Percentiles rank a stretch among this genome's conserved stretches.
These are phyloP conservation scores for Scedosporium apiospermum DNA, from an alignment of 2,329 filamentous ascomycete genomes.

Conservation along the genomic window DNA sequence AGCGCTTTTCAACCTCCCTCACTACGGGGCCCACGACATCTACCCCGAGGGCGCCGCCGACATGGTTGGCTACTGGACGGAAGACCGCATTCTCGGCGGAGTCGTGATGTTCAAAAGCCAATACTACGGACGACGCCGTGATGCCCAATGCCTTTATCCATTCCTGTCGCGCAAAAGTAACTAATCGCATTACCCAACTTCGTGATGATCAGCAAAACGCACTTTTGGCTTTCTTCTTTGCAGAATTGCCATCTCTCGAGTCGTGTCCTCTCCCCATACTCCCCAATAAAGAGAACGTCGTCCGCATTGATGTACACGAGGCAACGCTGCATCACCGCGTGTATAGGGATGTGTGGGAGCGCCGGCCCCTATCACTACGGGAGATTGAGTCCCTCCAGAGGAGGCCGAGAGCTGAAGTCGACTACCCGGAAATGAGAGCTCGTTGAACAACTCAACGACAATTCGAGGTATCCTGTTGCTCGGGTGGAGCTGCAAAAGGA, in stretches of 20 bases:
- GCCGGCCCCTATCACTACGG: neutral
- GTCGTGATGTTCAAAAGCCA: conserved; percentile 17
- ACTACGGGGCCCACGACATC: conserved; percentile 16
- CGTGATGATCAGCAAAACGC: neutral
- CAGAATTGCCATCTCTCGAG: neutral
- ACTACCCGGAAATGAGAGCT: neutral
- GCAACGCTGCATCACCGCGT: neutral
- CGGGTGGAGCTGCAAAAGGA: too few species aligned
- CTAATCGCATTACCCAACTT: conserved; percentile 16
- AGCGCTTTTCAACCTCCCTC: conserved; percentile 17
- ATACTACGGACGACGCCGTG: neutral
- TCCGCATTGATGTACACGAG: neutral
- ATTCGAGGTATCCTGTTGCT: too few species aligned
- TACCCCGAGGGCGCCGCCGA: conserved; percentile 14
- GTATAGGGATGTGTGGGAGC: neutral
- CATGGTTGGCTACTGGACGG: conserved; percentile 18
- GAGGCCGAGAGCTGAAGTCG: neutral
- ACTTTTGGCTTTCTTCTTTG: neutral
- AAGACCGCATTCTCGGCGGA: conserved; percentile 18
- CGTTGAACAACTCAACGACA: neutral
- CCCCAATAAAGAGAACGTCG: neutral
- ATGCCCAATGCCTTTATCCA: conserved; percentile 15
- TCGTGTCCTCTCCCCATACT: neutral
- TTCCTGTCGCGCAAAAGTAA: conserved; percentile 9
- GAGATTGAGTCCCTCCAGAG: neutral